A percentile compares a stretch with the other conserved stretches of the same genome.
Evolutionary conservation across 1,139 yeast genomes (phyloP).

Genomic region (Lodderomyces elongisporus): DNA sequence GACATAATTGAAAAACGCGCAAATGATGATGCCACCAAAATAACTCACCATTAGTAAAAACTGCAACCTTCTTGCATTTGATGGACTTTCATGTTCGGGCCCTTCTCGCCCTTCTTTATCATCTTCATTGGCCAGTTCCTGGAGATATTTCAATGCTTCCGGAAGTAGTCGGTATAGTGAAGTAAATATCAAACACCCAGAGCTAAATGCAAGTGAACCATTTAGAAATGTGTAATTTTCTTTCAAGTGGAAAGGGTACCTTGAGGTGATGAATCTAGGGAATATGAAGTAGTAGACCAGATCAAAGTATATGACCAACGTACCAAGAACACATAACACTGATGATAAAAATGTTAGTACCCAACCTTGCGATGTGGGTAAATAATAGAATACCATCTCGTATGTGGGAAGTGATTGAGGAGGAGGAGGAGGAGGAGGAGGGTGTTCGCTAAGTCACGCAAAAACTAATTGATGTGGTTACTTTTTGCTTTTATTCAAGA

Average conservation of each 20-base stretch:
- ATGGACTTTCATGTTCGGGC: background rate
- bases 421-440: too few relatives aligned
- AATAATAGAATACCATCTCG: too few relatives aligned
- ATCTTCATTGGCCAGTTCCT: slow-evolving; percentile 4
- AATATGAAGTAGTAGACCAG: slow-evolving; percentile 35
- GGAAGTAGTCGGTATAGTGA: slow-evolving; percentile 73
- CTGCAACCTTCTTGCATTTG: slow-evolving; percentile 14
- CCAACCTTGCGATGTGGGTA: slow-evolving; percentile 44
- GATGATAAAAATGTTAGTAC: slow-evolving; percentile 51
- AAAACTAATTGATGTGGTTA: too few relatives aligned
- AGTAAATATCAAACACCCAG: slow-evolving; percentile 77
- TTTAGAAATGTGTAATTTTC: slow-evolving; percentile 60
- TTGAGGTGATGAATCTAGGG: slow-evolving; percentile 38
- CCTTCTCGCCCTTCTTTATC: background rate
- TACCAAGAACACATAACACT: slow-evolving; percentile 54
- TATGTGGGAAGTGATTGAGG: too few relatives aligned
- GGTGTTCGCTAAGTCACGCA: too few relatives aligned
- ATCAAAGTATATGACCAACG: slow-evolving; percentile 51
- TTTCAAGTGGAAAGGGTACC: slow-evolving; percentile 48
- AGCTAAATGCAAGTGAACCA: slow-evolving; percentile 62
- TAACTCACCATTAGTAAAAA: slow-evolving; percentile 46
- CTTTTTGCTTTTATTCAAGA: too few relatives aligned
- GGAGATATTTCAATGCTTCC: slow-evolving; percentile 41
- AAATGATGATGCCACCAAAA: slow-evolving; percentile 54
- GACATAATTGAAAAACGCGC: slow-evolving; percentile 54